Conservation (phyloP, 108 stramenopile genomes). For the Licmophora abbreviata region DNA sequence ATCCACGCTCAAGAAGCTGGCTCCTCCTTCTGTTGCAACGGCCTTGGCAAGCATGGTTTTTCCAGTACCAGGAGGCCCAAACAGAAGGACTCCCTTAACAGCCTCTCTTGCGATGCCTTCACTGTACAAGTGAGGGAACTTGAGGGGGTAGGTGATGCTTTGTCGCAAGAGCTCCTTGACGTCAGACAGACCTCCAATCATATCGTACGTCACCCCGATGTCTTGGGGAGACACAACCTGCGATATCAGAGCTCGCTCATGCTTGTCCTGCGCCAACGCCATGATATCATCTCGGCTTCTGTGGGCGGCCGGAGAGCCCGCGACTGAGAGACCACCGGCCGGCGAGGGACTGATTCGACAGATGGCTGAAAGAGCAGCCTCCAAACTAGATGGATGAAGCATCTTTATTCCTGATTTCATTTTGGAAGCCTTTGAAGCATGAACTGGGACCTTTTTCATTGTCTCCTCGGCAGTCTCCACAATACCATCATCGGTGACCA, state of each 20-base stretch:
- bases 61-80: slow-evolving; percentile 85
- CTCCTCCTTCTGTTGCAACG: slow-evolving; percentile 97
- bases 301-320: slow-evolving; percentile 35
- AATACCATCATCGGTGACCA: slow-evolving; percentile 1
- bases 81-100: slow-evolving; percentile 94
- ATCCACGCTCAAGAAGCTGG: slow-evolving; percentile 92
- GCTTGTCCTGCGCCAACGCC: slow-evolving; percentile 85
- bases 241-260: slow-evolving; percentile 78
- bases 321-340: slow-evolving; percentile 49
- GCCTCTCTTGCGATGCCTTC: slow-evolving; percentile 92
- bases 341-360: slow-evolving; percentile 76
- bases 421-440: not conserved
- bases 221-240: slow-evolving; percentile 84
- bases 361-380: slow-evolving; percentile 58
- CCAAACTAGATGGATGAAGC: slow-evolving; percentile 73
- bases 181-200: slow-evolving; percentile 88
- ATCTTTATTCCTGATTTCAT: slow-evolving; percentile 18
- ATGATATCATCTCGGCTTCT: slow-evolving; percentile 72
- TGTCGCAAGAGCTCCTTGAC: slow-evolving; percentile 93
- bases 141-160: slow-evolving; percentile 93
- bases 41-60: slow-evolving; percentile 93
- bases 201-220: slow-evolving; percentile 93
- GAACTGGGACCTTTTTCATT: not conserved
- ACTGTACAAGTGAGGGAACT: slow-evolving; percentile 90
- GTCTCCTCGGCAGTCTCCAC: not conserved